These are phyloP conservation scores for Blastocystis sp. DNA, from an alignment of 352 stramenopile species.

Conservation along the genomic window DNA sequence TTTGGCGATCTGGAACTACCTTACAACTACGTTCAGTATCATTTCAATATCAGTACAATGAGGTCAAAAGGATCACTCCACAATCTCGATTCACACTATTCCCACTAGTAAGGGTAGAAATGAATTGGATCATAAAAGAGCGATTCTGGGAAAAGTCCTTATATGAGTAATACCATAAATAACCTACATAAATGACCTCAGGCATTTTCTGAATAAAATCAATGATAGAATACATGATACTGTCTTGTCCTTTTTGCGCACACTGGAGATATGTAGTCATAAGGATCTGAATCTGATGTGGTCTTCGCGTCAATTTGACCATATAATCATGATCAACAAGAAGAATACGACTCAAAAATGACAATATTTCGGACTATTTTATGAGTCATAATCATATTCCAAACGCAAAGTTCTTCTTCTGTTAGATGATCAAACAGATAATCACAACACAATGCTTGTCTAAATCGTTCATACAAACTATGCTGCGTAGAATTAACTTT, in stretches of 20 bases:
- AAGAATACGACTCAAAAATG: background rate
- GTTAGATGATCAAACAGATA: background rate
- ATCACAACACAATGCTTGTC: background rate
- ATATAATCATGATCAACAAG: background rate
- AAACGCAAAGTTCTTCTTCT: background rate
- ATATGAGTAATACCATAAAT: background rate
- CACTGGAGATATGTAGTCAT: background rate
- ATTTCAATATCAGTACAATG: background rate
- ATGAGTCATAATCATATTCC: background rate
- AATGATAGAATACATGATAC: background rate
- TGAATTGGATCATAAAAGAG: background rate
- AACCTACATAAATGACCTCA: background rate
- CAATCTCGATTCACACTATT: background rate
- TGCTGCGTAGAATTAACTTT: background rate
- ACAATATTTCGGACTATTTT: slow-evolving; percentile 12
- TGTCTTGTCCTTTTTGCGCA: slow-evolving; percentile 23
- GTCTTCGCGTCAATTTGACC: background rate
- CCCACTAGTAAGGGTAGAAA: background rate
- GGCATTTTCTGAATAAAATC: slow-evolving; percentile 23
- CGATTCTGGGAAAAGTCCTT: background rate
- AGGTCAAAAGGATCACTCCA: background rate
- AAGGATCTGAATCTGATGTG: background rate
- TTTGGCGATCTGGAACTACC: background rate
- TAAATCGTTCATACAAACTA: background rate
- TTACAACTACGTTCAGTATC: background rate